Percentiles rank a stretch among this genome's conserved stretches.
Conservation (phyloP, 225 moss, liverwort and hornwort genomes). For the Thuidium tamariscinum region DNA sequence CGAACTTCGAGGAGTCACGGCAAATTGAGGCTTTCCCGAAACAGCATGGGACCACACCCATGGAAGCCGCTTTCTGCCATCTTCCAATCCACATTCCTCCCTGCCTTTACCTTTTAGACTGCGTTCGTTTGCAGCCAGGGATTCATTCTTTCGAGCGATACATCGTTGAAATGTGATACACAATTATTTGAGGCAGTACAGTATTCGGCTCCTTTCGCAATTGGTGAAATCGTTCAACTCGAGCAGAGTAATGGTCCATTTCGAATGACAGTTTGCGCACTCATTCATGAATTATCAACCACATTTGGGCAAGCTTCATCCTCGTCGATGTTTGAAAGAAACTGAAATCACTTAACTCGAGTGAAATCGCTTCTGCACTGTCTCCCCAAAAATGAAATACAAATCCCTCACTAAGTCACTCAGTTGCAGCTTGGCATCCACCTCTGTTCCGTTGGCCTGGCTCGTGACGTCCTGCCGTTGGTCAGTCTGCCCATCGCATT, state of each 20-base stretch:
- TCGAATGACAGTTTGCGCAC: not conserved
- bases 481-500: no score
- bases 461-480: no score
- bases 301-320: not conserved
- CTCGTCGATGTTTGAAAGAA: not conserved
- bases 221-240: not conserved
- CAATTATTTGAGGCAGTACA: not conserved
- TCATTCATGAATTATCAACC: not conserved
- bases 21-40: not conserved
- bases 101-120: not conserved
- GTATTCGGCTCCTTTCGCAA: not conserved
- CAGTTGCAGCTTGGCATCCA: no score
- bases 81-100: not conserved
- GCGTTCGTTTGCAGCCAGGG: not conserved
- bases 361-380: not conserved
- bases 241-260: not conserved
- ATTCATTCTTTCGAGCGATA: no score
- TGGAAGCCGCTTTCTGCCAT: not conserved
- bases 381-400: not conserved
- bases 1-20: no score
- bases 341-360: no score
- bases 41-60: not conserved
- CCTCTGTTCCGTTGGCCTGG: no score
- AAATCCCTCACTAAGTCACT: no score
- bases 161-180: not conserved